phyloP scores from a whole-genome alignment of 108 stramenopile species.

The Aureococcus anophagefferens region DNA sequence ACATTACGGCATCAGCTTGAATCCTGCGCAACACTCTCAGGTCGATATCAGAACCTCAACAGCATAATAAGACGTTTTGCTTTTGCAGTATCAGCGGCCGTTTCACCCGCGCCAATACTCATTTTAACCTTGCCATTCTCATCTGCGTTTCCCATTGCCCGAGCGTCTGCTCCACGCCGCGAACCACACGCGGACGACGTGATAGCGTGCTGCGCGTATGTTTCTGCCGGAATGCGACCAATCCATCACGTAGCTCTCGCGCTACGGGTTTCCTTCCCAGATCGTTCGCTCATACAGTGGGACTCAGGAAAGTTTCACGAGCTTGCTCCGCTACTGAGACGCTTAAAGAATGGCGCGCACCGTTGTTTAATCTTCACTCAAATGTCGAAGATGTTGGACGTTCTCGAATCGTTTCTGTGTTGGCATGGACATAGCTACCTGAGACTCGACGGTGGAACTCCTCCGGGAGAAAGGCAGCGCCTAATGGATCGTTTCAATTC shows the following conservation, averaged over 20 bases:
- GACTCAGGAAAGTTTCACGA: slow-evolving; percentile 93
- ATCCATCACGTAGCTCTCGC: slow-evolving; percentile 14
- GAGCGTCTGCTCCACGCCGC: slow-evolving; percentile 36
- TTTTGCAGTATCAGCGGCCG: too few species aligned
- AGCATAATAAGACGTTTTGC: too few species aligned
- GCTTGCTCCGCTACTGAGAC: slow-evolving; percentile 70
- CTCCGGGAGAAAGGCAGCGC: slow-evolving; percentile 21
- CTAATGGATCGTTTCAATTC: slow-evolving; percentile 41
- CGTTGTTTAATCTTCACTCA: slow-evolving; percentile 42
- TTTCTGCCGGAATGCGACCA: too few species aligned
- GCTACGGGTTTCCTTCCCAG: slow-evolving; percentile 75
- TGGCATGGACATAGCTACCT: slow-evolving; percentile 46
- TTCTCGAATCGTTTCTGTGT: slow-evolving; percentile 56
- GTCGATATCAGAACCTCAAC: too few species aligned
- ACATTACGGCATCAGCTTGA: too few species aligned
- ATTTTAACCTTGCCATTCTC: too few species aligned
- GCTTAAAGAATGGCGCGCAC: slow-evolving; percentile 45
- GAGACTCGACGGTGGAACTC: slow-evolving; percentile 49
- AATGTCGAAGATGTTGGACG: slow-evolving; percentile 56
- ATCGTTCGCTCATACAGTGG: slow-evolving; percentile 82
- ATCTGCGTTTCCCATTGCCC: background rate
- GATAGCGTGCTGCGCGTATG: too few species aligned
- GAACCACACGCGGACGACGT: too few species aligned
- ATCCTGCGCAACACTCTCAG: too few species aligned
- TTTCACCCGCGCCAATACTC: background rate